phyloP scores from a whole-genome alignment of 495 filamentous ascomycete genomes.

The Darksidea phi region DNA sequence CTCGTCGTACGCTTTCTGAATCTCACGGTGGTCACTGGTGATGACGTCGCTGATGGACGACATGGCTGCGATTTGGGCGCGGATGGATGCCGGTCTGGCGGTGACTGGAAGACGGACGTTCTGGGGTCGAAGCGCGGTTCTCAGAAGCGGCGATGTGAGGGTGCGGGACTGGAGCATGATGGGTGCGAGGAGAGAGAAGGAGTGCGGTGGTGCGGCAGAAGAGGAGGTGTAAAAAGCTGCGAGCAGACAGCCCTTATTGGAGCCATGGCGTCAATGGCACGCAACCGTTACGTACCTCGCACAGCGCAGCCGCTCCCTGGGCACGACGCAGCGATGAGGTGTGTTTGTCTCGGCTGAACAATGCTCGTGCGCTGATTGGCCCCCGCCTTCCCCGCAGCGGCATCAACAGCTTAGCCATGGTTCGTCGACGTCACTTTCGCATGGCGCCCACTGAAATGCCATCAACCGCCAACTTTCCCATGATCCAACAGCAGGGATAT shows the following conservation, averaged over 20 bases:
- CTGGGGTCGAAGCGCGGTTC: neutral
- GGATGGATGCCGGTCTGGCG: neutral
- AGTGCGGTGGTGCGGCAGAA: too few relatives aligned
- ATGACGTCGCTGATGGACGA: conserved; percentile 53
- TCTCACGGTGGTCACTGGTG: conserved; percentile 62
- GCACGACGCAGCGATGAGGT: neutral
- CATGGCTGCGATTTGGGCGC: neutral
- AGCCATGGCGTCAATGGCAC: neutral
- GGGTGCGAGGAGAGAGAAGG: too few relatives aligned
- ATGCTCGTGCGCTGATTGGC: neutral
- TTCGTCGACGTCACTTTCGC: neutral
- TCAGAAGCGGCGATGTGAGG: neutral
- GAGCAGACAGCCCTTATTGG: too few relatives aligned
- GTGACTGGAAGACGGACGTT: neutral
- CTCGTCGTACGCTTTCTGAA: conserved; percentile 58
- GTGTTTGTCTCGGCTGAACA: neutral
- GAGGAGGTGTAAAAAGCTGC: too few relatives aligned
- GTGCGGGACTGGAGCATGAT: conserved; percentile 2
- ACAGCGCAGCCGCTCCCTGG: neutral
- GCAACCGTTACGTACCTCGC: neutral
- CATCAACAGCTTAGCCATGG: neutral
- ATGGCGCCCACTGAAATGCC: neutral
- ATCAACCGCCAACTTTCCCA: too few relatives aligned
- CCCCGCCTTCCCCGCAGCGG: neutral
- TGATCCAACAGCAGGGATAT: too few relatives aligned